These are phyloP conservation scores for Holtermanniella nyarrowii DNA, from an alignment of 768 basidiomycete species.

Conservation along the genomic window DNA sequence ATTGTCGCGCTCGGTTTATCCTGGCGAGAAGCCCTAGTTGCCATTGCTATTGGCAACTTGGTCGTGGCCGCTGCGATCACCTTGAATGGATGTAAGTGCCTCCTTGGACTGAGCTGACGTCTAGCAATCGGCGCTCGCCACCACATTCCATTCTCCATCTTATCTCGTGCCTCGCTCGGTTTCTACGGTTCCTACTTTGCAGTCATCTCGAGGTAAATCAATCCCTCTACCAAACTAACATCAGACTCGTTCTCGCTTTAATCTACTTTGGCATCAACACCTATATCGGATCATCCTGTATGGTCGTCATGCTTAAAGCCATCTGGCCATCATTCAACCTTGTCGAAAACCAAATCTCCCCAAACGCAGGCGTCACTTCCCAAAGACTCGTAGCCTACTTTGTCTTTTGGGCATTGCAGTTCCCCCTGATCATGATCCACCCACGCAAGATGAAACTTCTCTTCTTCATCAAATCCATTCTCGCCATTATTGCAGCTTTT, in stretches of 20 bases:
- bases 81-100: constrained; percentile 50
- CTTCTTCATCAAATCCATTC: constrained; percentile 57
- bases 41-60: constrained; percentile 55
- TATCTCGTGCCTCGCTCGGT: constrained; percentile 78
- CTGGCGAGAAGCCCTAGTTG: constrained; percentile 29
- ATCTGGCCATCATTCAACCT: constrained; percentile 36
- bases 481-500: constrained; percentile 58
- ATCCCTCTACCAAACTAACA: not conserved
- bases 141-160: constrained; percentile 63
- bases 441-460: constrained; percentile 68
- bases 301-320: constrained; percentile 35
- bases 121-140: constrained; percentile 60
- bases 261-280: constrained; percentile 52
- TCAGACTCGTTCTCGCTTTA: constrained; percentile 54
- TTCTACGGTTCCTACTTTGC: constrained; percentile 85
- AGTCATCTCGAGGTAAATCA: constrained; percentile 53
- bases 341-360: constrained; percentile 22
- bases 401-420: constrained; percentile 36
- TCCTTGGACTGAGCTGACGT: not conserved
- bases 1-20: constrained; percentile 30
- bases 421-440: constrained; percentile 43
- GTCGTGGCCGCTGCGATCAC: constrained; percentile 66
- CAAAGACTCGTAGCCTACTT: constrained; percentile 33
- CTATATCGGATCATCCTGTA: constrained; percentile 34
- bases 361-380: constrained; percentile 25